These are phyloP conservation scores for Malassezia brasiliensis DNA, from an alignment of 1,284 basidiomycete genomes.

Conservation along the genomic window DNA sequence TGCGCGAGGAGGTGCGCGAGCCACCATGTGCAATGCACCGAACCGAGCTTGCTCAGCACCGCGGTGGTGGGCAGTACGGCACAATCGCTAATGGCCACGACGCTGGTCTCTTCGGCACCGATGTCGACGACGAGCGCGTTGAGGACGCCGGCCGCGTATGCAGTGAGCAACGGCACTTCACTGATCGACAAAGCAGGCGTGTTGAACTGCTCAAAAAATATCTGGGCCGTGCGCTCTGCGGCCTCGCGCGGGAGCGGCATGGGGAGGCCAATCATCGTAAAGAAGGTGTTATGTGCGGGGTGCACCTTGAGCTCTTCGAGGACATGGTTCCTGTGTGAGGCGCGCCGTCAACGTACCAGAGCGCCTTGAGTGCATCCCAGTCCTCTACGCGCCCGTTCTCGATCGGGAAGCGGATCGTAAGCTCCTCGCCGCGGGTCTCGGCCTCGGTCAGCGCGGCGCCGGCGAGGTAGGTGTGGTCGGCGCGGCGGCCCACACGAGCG, in stretches of 20 bases:
- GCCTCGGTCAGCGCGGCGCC: slow-evolving; percentile 3
- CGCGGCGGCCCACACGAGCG: slow-evolving; percentile 1
- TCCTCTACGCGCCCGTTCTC: slow-evolving; percentile 64
- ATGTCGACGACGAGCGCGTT: slow-evolving; percentile 78
- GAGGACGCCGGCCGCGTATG: slow-evolving; percentile 70
- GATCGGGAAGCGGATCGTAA: slow-evolving; percentile 75
- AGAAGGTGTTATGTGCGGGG: slow-evolving; percentile 75
- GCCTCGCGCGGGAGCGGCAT: slow-evolving; percentile 63
- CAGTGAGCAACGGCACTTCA: slow-evolving; percentile 71
- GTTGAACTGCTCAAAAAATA: slow-evolving; percentile 94
- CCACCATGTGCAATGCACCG: slow-evolving; percentile 37
- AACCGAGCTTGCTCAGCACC: slow-evolving; percentile 29
- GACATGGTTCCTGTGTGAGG: slow-evolving; percentile 64
- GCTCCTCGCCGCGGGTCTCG: slow-evolving; percentile 54
- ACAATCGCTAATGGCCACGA: slow-evolving; percentile 71
- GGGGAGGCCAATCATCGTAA: slow-evolving; percentile 65
- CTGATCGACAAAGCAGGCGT: slow-evolving; percentile 73
- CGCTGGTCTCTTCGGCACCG: slow-evolving; percentile 64
- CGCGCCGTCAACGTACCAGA: slow-evolving; percentile 59
- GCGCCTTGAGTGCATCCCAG: slow-evolving; percentile 80
- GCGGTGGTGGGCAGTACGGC: slow-evolving; percentile 48
- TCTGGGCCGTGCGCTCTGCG: slow-evolving; percentile 67
- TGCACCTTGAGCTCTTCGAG: slow-evolving; percentile 70
- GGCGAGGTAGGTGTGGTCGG: slow-evolving; percentile 4
- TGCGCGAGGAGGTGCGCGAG: slow-evolving; percentile 37